Evolutionary conservation across 2,329 filamentous ascomycete genomes (phyloP), one percentile per base, ranked within the genome.

Genomic region (Xylariaceae sp.): DNA sequence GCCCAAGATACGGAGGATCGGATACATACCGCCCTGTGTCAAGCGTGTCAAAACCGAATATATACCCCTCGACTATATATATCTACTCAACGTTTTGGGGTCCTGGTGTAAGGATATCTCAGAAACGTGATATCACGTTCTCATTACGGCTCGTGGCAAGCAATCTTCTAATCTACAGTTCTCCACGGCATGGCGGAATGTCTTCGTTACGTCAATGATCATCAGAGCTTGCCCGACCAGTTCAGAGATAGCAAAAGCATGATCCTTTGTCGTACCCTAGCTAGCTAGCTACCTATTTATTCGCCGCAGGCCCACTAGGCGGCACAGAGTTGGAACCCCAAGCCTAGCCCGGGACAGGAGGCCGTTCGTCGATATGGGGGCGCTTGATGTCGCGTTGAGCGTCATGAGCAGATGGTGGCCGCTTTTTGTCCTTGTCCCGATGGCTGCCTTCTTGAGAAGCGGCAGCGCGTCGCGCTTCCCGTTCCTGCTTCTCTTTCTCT

Each of bases 401-500:
- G 5, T 66, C 64, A 23, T 65, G 61, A 16, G 53, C 48, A 9
- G 67, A 65, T 1, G 60, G 55, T 0, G 67, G 61, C 1, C 67
- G 60, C 48, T 71, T 70, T 43, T 50, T 70, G 16, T 71, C 67
- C 48, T 62, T 70, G 1, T 70, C 68, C n/a, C 61, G 56, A 42
- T 73, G 71, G 26, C 64, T 62, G 7, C 59, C 64, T 1, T 77
- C 77, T 63, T 77, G 79, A 18, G 73, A 74, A 0, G 76, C 74
- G 42, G 73, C 62, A 10, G 67, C 74, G 5, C 76, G 78, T 3
- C 77, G 75, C 7, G 79, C 81, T 51, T 84, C 82, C 54, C 79
- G 77, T 23, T 84, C 81, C 58, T 79, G 80, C 52, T 85, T 84
- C 72, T 95, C 91, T 65, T 92, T 93, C 73, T 97, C 93, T 65